These are phyloP conservation scores for Stemphylium beticola DNA, from an alignment of 2,329 filamentous ascomycete species.

Conservation along the genomic window DNA sequence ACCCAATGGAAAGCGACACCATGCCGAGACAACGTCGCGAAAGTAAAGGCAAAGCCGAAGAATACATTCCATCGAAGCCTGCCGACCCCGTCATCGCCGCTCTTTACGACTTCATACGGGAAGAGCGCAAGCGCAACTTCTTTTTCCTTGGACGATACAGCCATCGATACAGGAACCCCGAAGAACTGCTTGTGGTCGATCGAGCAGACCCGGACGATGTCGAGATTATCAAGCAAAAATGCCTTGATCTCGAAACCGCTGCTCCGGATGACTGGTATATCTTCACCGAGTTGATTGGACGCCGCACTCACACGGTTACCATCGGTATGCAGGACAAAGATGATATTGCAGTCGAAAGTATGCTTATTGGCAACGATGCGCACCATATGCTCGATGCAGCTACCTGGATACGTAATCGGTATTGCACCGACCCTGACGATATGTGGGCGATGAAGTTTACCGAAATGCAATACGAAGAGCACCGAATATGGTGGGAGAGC, in stretches of 20 bases:
- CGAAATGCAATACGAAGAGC: conserved; percentile 18
- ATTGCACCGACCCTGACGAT: conserved; percentile 11
- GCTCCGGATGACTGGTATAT: conserved; percentile 7
- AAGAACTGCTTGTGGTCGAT: conserved; percentile 13
- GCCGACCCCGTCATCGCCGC: conserved; percentile 7
- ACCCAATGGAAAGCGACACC: neutral
- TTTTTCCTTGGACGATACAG: conserved; percentile 18
- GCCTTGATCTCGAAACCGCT: neutral
- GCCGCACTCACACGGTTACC: conserved; percentile 4
- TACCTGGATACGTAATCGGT: conserved; percentile 17
- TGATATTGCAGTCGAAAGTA: neutral
- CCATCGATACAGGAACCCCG: conserved; percentile 12
- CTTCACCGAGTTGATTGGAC: conserved; percentile 7
- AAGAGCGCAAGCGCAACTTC: conserved; percentile 21
- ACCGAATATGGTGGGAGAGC: conserved; percentile 19
- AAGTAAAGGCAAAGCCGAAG: neutral
- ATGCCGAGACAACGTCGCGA: neutral
- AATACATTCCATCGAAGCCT: neutral
- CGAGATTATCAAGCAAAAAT: neutral
- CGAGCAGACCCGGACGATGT: conserved; percentile 1
- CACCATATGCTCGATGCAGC: neutral
- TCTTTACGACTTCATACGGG: conserved; percentile 15
- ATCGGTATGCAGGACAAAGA: neutral
- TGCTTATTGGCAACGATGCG: conserved; percentile 1
- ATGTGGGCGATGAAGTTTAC: conserved; percentile 10